Conservation (phyloP, 306 rosid genomes). For the Castanea sativa region DNA sequence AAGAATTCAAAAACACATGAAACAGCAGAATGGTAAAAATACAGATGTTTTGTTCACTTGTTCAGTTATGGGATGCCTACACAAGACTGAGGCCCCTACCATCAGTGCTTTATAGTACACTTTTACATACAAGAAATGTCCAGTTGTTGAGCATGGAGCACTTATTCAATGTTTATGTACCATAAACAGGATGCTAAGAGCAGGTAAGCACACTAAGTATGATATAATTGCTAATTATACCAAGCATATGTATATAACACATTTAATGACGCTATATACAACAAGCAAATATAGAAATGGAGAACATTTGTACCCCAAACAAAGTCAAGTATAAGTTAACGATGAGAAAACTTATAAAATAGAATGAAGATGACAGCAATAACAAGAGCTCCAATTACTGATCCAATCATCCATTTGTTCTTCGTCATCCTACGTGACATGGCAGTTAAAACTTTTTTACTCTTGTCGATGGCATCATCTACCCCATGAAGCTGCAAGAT, state of each 20-base stretch:
- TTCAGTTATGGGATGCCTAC: not conserved
- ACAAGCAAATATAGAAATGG: slow-evolving; percentile 20
- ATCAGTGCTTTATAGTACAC: not conserved
- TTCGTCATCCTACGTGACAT: slow-evolving; percentile 77
- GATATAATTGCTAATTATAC: not conserved
- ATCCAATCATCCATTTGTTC: slow-evolving; percentile 75
- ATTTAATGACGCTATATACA: slow-evolving; percentile 35
- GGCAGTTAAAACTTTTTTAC: slow-evolving; percentile 66
- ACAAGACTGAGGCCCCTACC: not conserved
- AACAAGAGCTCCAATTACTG: slow-evolving; percentile 72
- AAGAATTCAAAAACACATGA: not conserved
- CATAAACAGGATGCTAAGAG: not conserved
- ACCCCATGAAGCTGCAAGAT: slow-evolving; percentile 75
- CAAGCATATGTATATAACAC: not conserved
- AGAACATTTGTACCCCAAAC: slow-evolving; percentile 10
- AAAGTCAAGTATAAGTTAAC: slow-evolving; percentile 14
- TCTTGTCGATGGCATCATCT: slow-evolving; percentile 89
- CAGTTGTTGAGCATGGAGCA: not conserved
- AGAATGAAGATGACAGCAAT: slow-evolving; percentile 53
- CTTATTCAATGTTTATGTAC: not conserved
- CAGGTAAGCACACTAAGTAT: not conserved
- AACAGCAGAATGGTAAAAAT: not conserved
- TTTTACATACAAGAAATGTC: not conserved
- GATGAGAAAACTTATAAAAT: slow-evolving; percentile 61
- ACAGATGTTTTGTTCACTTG: not conserved